These are phyloP conservation scores for Mortierella sp. DNA, from an alignment of 371 early-diverging fungal genomes.

Conservation along the genomic window DNA sequence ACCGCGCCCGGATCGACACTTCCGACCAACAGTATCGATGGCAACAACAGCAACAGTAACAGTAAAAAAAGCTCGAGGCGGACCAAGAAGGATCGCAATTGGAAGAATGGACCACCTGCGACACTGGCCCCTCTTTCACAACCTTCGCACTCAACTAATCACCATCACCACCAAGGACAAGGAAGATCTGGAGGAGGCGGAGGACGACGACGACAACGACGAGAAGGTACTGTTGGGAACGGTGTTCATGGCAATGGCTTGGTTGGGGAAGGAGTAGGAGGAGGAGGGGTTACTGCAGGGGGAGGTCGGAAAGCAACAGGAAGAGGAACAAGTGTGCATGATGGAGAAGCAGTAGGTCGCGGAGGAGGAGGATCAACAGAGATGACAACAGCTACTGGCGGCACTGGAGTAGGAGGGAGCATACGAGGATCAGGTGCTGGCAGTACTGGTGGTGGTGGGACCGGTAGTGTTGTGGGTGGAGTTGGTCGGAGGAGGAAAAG, in stretches of 20 bases:
- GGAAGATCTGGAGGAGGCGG: background rate
- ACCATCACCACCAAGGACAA: background rate
- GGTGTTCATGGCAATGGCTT: background rate
- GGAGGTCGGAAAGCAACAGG: background rate
- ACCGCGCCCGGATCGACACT: background rate
- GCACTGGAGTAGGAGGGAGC: background rate
- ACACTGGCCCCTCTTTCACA: background rate
- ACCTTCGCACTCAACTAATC: background rate
- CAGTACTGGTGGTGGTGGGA: background rate
- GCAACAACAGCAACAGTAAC: background rate
- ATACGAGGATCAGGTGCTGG: too few species aligned
- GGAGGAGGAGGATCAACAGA: background rate
- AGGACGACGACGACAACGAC: background rate
- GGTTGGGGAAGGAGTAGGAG: background rate
- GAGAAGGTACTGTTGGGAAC: background rate
- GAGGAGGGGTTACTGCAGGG: background rate
- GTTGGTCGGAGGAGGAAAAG: background rate
- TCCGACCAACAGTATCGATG: background rate
- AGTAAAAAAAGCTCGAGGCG: background rate
- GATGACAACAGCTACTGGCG: background rate
- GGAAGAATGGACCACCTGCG: background rate
- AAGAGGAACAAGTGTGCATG: background rate
- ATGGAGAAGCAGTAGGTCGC: background rate
- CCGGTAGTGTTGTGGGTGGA: too few species aligned
- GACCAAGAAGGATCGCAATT: background rate